Percentiles rank a stretch among this genome's conserved stretches.
Evolutionary conservation across 345 rosid genomes (phyloP).

Genomic region (Salix viminalis): DNA sequence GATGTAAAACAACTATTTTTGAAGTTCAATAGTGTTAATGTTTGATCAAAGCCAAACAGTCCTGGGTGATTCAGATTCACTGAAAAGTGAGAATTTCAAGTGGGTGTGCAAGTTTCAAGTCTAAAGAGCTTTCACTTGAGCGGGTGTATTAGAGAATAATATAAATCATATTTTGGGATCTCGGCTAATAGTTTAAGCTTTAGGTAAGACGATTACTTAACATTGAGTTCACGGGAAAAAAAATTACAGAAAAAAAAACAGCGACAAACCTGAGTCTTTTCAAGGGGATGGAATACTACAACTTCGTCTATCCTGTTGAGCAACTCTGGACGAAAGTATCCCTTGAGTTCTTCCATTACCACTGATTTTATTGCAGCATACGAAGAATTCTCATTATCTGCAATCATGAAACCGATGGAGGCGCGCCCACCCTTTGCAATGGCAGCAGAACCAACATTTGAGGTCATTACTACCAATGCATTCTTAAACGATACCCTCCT

Average conservation of each 20-base stretch:
- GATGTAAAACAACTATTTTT: not conserved
- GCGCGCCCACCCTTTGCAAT: constrained; percentile 87
- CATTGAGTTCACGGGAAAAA: not conserved
- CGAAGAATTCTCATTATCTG: constrained; percentile 51
- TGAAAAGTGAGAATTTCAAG: not conserved
- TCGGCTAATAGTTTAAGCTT: no score
- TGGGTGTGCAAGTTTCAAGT: no score
- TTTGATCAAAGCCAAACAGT: no score
- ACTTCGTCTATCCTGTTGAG: constrained; percentile 94
- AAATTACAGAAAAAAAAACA: not conserved
- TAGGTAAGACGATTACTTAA: no score
- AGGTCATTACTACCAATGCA: constrained; percentile 90
- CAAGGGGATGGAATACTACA: constrained; percentile 80
- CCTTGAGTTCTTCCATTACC: constrained; percentile 79
- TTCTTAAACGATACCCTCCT: constrained; percentile 91
- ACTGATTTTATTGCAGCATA: constrained; percentile 73
- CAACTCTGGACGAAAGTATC: constrained; percentile 89
- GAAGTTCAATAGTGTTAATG: not conserved
- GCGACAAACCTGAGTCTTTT: constrained; percentile 77
- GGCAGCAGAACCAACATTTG: constrained; percentile 83
- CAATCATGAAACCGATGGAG: constrained; percentile 55
- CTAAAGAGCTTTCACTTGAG: no score
- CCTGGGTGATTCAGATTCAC: not conserved
- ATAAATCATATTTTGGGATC: no score
- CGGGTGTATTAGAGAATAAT: no score